phyloP scores from a whole-genome alignment of 176 grass and related monocot genomes.

The Eremochloa ophiuroides region DNA sequence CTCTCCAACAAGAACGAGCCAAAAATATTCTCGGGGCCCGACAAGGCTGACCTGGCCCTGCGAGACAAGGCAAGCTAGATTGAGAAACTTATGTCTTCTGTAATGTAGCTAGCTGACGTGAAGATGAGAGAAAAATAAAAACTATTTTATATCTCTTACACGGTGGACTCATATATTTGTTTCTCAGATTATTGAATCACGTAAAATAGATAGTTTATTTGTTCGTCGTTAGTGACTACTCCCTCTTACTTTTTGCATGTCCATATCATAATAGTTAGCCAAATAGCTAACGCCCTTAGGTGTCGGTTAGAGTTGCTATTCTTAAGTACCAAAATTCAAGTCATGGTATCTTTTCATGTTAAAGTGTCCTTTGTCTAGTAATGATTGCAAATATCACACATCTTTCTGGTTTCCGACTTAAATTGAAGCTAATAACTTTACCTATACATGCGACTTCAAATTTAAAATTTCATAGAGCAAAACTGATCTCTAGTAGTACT shows the following conservation, averaged over 20 bases:
- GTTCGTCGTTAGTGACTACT: too few relatives aligned
- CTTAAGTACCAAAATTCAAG: background rate
- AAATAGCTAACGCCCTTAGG: too few relatives aligned
- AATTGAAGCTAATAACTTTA: background rate
- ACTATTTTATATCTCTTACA: too few relatives aligned
- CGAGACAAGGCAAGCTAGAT: background rate
- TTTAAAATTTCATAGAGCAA: background rate
- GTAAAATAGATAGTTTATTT: too few relatives aligned
- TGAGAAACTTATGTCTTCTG: background rate
- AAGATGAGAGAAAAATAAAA: too few relatives aligned
- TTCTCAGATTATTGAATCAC: too few relatives aligned
- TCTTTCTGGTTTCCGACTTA: background rate
- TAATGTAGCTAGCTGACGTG: too few relatives aligned
- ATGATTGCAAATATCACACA: background rate
- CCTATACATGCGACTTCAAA: background rate
- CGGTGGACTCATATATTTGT: too few relatives aligned
- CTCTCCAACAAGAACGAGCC: background rate
- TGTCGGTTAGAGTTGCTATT: background rate
- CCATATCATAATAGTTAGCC: too few relatives aligned
- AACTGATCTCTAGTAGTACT: background rate
- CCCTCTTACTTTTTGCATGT: too few relatives aligned
- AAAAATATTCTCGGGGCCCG: background rate
- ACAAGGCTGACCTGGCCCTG: background rate
- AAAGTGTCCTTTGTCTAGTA: background rate
- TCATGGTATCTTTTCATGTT: background rate